A percentile compares a stretch with the other conserved stretches of the same genome.
Conservation (phyloP, 176 grass and related monocot genomes). For the Aegilops speltoides region DNA sequence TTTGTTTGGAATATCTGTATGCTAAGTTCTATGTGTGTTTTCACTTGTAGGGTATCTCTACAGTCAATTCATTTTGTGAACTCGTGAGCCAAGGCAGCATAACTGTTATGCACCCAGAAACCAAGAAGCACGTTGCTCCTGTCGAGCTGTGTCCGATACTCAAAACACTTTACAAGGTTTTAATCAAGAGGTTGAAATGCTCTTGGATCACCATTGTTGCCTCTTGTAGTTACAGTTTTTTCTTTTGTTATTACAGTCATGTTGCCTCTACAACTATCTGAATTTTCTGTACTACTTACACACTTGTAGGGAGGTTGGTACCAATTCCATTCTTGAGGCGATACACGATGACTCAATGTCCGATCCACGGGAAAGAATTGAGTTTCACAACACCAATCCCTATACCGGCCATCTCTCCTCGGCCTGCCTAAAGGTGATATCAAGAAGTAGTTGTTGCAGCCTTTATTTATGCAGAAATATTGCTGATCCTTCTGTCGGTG, state of each 20-base stretch:
- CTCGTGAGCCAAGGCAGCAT: slow-evolving; percentile 80
- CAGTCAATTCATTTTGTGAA: slow-evolving; percentile 92
- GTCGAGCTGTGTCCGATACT: slow-evolving; percentile 92
- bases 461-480: background rate
- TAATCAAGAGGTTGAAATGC: slow-evolving; percentile 71
- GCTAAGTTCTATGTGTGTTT: slow-evolving; percentile 1
- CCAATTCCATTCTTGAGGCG: slow-evolving; percentile 71
- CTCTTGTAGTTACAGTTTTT: too few species aligned
- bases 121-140: slow-evolving; percentile 75
- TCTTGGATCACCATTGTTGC: background rate
- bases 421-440: slow-evolving; percentile 36
- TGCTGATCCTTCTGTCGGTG: background rate
- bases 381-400: slow-evolving; percentile 65
- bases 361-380: slow-evolving; percentile 86
- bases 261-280: background rate
- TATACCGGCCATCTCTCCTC: slow-evolving; percentile 83
- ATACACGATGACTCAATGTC: slow-evolving; percentile 87
- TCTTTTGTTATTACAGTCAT: background rate
- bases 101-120: slow-evolving; percentile 85
- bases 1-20: too few species aligned
- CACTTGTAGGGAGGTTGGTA: slow-evolving; percentile 65
- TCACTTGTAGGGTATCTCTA: slow-evolving; percentile 66
- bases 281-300: background rate
- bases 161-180: slow-evolving; percentile 86
- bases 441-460: slow-evolving; percentile 28